Evolutionary conservation across 1,284 basidiomycete genomes (phyloP).

Genomic region (Leccinum pachyderme): DNA sequence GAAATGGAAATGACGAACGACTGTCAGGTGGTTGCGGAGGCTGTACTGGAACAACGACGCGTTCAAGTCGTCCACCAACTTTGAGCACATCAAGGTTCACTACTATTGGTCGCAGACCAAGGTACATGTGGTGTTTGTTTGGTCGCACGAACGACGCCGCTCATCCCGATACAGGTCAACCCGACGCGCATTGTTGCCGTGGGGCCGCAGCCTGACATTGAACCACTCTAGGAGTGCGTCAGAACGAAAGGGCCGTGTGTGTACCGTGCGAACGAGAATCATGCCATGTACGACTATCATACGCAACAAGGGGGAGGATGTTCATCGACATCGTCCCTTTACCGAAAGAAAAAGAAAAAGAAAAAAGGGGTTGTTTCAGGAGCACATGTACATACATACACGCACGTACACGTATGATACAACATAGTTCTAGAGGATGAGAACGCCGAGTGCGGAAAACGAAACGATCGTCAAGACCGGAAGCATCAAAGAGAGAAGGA

Average conservation of each 20-base stretch:
- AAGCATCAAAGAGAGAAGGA: conserved; percentile 13
- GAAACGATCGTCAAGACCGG: conserved; percentile 22
- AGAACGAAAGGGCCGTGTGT: neutral
- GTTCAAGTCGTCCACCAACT: conserved; percentile 88
- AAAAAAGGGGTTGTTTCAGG: neutral
- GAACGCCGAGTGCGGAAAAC: conserved; percentile 17
- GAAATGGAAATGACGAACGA: neutral
- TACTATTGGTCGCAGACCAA: conserved; percentile 75
- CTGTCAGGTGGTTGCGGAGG: conserved; percentile 73
- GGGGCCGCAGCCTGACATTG: conserved; percentile 71
- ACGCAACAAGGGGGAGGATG: neutral
- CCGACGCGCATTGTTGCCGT: conserved; percentile 71
- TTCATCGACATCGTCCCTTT: neutral
- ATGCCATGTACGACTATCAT: neutral
- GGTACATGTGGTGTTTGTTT: conserved; percentile 35
- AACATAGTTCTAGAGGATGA: conserved; percentile 21
- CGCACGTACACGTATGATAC: neutral
- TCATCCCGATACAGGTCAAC: conserved; percentile 55
- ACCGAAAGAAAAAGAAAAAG: neutral
- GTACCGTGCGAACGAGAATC: neutral
- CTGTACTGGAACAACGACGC: conserved; percentile 90
- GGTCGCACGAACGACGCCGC: neutral
- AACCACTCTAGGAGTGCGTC: conserved; percentile 46
- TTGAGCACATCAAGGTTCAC: conserved; percentile 85
- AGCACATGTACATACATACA: neutral